Base-by-base conservation (phyloP, 1,284 basidiomycete genomes). In the Sparassis latifolia region DNA sequence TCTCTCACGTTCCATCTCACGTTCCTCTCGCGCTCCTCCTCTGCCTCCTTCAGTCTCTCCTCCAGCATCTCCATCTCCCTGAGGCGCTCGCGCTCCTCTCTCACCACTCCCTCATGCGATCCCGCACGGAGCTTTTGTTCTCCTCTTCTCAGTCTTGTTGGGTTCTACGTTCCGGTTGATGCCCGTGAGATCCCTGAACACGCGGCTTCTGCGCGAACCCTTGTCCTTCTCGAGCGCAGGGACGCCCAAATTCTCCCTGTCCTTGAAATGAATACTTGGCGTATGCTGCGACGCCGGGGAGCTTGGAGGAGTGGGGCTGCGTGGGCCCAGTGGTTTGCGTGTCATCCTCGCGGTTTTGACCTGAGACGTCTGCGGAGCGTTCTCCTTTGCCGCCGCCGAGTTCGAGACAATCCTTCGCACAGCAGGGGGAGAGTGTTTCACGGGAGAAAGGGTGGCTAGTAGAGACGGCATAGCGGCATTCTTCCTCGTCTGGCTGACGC, bases 51-150 rank as follows among this genome's bases (percentile, higher is more conserved):
- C 47, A 55, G 50, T 28, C 49, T 58, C 59, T 78, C 78, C 60
- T 78, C 74, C 56, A 78, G 55, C 48, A 71, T 67, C 50, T 70
- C 70, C 69, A 78, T 78, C 68, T 82, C 79, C 53, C 78, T 66
- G 55, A 81, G 62, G 46, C 79, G 65, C 64, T 78, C 71, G 48
- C 73, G 71, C 62, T 82, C 80, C 38, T n/a, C 76, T 64, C 57
- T 82, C 79, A n/a, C 79, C 80, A 82, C 52, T 81, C 79, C 50
- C 63, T 68, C 44, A 81, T 75, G 9, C 79, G 66, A 52, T 78
- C 73, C 47, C 69, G 69, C 10, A 77, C 80, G 65, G 73, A 55
- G 52, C 68, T 63, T 52, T 68, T 59, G 46, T 51, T 66, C 62
- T 35, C 60, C 49, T 45, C 58, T 47, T 51, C 46, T 50, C 50